phyloP scores from a whole-genome alignment of 768 basidiomycete species.

The Xerocomus brunneocitrinus region DNA sequence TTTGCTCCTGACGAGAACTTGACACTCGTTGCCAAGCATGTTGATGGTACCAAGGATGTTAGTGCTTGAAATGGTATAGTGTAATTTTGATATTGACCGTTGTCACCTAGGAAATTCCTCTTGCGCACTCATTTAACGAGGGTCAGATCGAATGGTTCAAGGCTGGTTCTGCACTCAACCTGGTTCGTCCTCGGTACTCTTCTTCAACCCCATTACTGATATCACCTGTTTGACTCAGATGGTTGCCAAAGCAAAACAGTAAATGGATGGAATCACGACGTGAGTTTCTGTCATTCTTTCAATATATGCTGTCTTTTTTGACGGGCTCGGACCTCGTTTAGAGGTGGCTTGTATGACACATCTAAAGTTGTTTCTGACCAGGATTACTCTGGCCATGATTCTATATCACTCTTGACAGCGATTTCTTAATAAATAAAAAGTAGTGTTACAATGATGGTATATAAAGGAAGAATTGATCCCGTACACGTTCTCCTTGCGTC shows the following conservation, averaged over 20 bases:
- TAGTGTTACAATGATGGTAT: too few relatives aligned
- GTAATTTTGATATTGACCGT: constrained; percentile 10
- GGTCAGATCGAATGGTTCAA: constrained; percentile 99
- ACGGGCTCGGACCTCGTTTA: background rate
- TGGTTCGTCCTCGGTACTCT: constrained; percentile 45
- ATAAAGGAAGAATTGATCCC: too few relatives aligned
- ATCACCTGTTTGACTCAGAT: constrained; percentile 38
- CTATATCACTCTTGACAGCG: too few relatives aligned
- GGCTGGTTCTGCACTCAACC: constrained; percentile 90
- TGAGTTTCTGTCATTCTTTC: background rate
- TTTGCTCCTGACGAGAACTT: constrained; percentile 94
- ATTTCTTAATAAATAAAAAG: too few relatives aligned
- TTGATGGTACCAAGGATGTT: constrained; percentile 70
- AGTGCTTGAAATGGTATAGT: constrained; percentile 14
- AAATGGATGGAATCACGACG: constrained; percentile 16
- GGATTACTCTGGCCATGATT: too few relatives aligned
- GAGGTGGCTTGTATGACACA: background rate
- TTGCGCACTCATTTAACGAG: constrained; percentile 94
- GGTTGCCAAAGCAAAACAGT: constrained; percentile 59
- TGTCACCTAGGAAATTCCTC: constrained; percentile 53
- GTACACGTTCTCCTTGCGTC: too few relatives aligned
- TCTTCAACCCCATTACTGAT: background rate
- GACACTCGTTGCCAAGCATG: constrained; percentile 76
- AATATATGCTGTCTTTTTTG: background rate
- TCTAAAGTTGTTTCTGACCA: too few relatives aligned